phyloP scores from a whole-genome alignment of 768 basidiomycete genomes.

The Kwoniella shandongensis region DNA sequence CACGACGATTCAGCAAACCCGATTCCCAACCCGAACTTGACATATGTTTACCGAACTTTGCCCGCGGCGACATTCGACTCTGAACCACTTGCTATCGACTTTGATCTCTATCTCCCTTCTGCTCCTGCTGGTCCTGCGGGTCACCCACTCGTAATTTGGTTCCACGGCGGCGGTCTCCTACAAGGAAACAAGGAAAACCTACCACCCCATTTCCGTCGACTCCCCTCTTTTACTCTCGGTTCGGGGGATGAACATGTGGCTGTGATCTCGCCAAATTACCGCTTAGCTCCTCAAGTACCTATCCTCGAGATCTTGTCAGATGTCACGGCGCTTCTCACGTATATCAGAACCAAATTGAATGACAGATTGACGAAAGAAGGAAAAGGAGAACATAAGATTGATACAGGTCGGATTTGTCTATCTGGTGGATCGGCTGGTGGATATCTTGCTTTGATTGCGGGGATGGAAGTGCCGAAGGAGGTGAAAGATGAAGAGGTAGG shows the following conservation, averaged over 20 bases:
- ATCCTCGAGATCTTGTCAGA: slow-evolving; percentile 52
- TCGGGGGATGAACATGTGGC: slow-evolving; percentile 29
- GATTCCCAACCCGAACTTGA: slow-evolving; percentile 30
- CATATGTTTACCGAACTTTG: slow-evolving; percentile 30
- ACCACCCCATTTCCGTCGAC: slow-evolving; percentile 47
- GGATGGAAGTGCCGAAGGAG: slow-evolving; percentile 28
- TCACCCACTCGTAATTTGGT: slow-evolving; percentile 48
- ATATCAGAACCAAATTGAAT: slow-evolving; percentile 36
- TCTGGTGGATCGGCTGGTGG: slow-evolving; percentile 48
- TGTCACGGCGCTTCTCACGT: slow-evolving; percentile 34
- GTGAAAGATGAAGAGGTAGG: slow-evolving; percentile 38
- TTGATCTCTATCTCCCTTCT: slow-evolving; percentile 48
- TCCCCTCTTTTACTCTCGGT: slow-evolving; percentile 25
- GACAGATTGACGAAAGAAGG: slow-evolving; percentile 24
- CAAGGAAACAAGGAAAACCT: slow-evolving; percentile 52
- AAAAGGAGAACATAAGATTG: slow-evolving; percentile 31
- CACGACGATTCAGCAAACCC: slow-evolving; percentile 5
- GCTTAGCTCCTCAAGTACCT: slow-evolving; percentile 53
- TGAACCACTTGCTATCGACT: slow-evolving; percentile 38
- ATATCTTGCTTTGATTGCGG: slow-evolving; percentile 46
- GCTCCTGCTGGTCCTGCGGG: slow-evolving; percentile 16
- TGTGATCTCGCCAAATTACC: slow-evolving; percentile 53
- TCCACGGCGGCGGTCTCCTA: slow-evolving; percentile 49
- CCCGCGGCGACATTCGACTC: slow-evolving; percentile 48
- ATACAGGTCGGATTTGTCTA: slow-evolving; percentile 37